These are phyloP conservation scores for Blepharisma stoltei DNA, from an alignment of 73 alveolate species.

Conservation along the genomic window DNA sequence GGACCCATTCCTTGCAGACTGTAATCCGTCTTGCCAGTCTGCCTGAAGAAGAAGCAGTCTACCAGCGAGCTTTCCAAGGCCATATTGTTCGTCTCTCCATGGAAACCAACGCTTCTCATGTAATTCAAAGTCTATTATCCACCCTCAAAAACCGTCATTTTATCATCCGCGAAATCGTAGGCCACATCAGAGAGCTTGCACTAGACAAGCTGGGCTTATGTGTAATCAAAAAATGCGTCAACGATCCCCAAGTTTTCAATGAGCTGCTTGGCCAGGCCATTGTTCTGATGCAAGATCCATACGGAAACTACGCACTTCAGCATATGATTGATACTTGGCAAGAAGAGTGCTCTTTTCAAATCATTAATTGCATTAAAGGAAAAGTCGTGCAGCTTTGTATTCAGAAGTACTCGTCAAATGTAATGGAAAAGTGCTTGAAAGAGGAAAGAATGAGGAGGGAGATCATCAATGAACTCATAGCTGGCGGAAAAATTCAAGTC, in stretches of 20 bases:
- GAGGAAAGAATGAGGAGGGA: no score
- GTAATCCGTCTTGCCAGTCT: no score
- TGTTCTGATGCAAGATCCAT: neutral
- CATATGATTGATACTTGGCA: neutral
- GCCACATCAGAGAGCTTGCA: neutral
- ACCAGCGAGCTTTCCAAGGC: no score
- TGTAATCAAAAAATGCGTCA: neutral
- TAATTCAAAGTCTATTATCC: no score
- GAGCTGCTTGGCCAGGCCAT: neutral
- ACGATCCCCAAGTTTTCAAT: neutral
- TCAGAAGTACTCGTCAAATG: neutral
- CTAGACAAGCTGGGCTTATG: neutral
- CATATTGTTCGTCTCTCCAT: no score
- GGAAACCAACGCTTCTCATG: no score
- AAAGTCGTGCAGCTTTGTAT: neutral
- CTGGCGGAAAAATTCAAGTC: no score
- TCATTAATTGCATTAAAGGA: neutral
- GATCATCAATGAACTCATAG: no score
- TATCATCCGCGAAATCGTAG: no score
- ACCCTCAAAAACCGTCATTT: no score
- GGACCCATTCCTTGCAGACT: no score
- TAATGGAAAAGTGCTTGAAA: neutral
- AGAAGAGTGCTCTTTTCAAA: neutral
- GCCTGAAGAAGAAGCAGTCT: no score
- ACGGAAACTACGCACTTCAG: neutral